phyloP scores from a whole-genome alignment of 371 early-diverging fungal genomes.

The Mycotypha africana region DNA sequence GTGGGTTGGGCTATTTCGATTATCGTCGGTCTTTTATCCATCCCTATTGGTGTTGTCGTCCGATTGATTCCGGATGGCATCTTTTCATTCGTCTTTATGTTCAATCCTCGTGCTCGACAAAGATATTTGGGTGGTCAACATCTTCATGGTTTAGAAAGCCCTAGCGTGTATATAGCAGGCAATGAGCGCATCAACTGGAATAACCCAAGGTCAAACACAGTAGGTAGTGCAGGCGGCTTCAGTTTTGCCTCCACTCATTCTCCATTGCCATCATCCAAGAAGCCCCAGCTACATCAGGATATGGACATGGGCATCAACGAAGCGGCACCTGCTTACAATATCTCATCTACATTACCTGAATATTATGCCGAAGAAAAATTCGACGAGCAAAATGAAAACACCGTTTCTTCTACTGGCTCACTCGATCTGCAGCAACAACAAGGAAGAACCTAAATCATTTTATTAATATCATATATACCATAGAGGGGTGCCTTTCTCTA shows the following conservation, averaged over 20 bases:
- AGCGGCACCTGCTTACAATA: slow-evolving; percentile 6
- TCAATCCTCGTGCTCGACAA: slow-evolving; percentile 21
- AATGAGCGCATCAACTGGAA: slow-evolving; percentile 27
- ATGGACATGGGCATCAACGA: not conserved
- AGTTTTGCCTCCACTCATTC: no score
- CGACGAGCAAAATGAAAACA: slow-evolving; percentile 26
- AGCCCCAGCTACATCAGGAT: no score
- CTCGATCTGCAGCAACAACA: slow-evolving; percentile 10
- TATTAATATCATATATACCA: no score
- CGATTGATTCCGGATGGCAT: slow-evolving; percentile 58
- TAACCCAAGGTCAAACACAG: not conserved
- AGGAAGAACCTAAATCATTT: no score
- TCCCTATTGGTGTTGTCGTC: slow-evolving; percentile 65
- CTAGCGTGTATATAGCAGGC: slow-evolving; percentile 28
- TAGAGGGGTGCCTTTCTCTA: no score
- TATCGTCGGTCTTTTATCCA: slow-evolving; percentile 49
- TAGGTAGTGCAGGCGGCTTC: not conserved
- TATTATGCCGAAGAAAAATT: slow-evolving; percentile 2
- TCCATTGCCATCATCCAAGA: no score
- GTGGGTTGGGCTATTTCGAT: slow-evolving; percentile 64
- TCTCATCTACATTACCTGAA: not conserved
- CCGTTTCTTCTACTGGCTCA: slow-evolving; percentile 18
- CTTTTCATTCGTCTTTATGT: slow-evolving; percentile 24
- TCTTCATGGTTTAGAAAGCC: not conserved
- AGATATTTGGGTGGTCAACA: slow-evolving; percentile 17